These are phyloP conservation scores for Pseudogymnoascus sp. DNA, from an alignment of 2,329 filamentous ascomycete species.

Conservation along the genomic window DNA sequence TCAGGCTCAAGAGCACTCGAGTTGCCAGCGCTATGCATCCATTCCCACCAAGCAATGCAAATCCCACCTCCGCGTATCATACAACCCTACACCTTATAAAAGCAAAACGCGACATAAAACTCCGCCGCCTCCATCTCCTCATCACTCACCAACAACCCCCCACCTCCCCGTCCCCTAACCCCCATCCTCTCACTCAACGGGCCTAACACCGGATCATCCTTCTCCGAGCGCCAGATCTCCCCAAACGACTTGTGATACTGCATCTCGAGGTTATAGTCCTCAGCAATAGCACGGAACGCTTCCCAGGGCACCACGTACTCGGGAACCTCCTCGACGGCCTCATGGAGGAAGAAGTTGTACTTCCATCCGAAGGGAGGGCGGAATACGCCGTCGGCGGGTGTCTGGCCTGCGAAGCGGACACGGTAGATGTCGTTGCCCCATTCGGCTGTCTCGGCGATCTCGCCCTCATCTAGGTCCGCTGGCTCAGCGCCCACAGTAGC, in stretches of 20 bases:
- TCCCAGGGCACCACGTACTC: conserved; percentile 99
- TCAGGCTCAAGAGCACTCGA: background rate
- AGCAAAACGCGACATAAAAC: conserved; percentile 93
- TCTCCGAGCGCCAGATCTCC: conserved; percentile 88
- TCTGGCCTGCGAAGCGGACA: conserved; percentile 77
- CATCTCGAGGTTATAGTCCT: conserved; percentile 93
- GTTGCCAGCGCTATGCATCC: background rate
- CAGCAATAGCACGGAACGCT: conserved; percentile 87
- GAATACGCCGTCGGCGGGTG: conserved; percentile 81
- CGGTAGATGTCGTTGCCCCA: conserved; percentile 94
- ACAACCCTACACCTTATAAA: conserved; percentile 71
- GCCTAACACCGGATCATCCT: conserved; percentile 72
- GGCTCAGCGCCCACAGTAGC: conserved; percentile 26
- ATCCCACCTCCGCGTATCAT: background rate
- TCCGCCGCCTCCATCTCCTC: conserved; percentile 89
- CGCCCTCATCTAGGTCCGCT: conserved; percentile 49
- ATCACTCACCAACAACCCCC: conserved; percentile 58
- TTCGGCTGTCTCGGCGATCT: conserved; percentile 57
- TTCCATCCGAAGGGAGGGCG: conserved; percentile 95
- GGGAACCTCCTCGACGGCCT: conserved; percentile 91
- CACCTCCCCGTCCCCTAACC: conserved; percentile 63
- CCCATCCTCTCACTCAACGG: conserved; percentile 93
- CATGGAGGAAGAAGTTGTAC: conserved; percentile 92
- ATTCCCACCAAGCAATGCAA: background rate
- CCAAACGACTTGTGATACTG: conserved; percentile 87